Conservation (phyloP, 371 early-diverging fungal species). For the Mortierella sp. region DNA sequence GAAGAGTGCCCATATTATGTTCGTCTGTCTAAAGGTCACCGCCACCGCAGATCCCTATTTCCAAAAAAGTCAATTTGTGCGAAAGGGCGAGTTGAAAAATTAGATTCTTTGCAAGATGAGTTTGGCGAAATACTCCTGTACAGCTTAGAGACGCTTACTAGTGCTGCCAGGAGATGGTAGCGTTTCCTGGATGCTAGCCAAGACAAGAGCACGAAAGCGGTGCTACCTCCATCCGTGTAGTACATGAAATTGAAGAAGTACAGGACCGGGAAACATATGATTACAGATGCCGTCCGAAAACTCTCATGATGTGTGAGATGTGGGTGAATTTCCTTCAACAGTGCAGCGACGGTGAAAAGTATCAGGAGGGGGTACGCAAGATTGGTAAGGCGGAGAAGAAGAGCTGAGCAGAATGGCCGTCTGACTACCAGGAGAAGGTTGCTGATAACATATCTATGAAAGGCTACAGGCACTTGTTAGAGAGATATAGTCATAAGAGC, state of each 20-base stretch:
- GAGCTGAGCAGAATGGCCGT: constrained; percentile 61
- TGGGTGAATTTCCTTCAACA: constrained; percentile 60
- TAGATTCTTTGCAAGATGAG: neutral
- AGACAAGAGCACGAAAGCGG: constrained; percentile 80
- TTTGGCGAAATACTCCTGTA: neutral
- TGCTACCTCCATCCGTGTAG: constrained; percentile 93
- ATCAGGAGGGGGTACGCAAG: constrained; percentile 64
- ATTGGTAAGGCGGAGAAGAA: constrained; percentile 71
- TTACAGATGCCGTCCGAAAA: constrained; percentile 64
- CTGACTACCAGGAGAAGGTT: constrained; percentile 37
- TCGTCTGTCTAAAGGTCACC: constrained; percentile 91
- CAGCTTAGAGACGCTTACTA: constrained; percentile 58
- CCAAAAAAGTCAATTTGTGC: neutral
- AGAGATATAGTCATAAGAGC: neutral
- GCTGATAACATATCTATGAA: constrained; percentile 63
- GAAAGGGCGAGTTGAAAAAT: neutral
- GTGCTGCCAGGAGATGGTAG: constrained; percentile 64
- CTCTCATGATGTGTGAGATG: constrained; percentile 24
- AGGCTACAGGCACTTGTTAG: neutral
- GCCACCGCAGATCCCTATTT: constrained; percentile 67
- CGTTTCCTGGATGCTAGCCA: constrained; percentile 70
- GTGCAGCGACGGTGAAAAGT: constrained; percentile 59
- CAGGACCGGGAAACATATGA: constrained; percentile 82
- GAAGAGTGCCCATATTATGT: constrained; percentile 86
- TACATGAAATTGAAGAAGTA: constrained; percentile 90